Conservation (phyloP, 2,329 filamentous ascomycete genomes). For the Tothia fuscella region DNA sequence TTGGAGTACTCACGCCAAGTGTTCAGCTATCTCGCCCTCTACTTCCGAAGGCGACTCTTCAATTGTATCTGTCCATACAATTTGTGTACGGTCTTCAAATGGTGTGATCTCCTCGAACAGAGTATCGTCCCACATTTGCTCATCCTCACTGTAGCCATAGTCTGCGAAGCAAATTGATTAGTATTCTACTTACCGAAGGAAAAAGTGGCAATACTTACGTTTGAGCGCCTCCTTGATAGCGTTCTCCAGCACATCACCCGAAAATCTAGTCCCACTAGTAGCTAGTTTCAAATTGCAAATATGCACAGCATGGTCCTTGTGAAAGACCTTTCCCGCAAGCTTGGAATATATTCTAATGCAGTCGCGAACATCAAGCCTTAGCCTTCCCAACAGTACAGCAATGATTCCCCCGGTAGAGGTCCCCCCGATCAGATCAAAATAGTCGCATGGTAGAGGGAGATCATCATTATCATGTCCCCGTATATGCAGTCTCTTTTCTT, state of each 20-base stretch:
- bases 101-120: constrained; percentile 25
- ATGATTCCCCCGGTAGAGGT: constrained; percentile 16
- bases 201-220: no score
- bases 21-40: background rate
- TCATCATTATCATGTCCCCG: constrained; percentile 14
- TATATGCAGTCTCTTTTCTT: constrained; percentile 21
- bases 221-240: constrained; percentile 25
- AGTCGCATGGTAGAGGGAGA: constrained; percentile 14
- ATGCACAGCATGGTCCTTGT: constrained; percentile 13
- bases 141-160: constrained; percentile 23
- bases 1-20: background rate
- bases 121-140: constrained; percentile 29
- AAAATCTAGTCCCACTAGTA: constrained; percentile 25
- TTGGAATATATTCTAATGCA: constrained; percentile 9
- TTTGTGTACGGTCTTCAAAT: constrained; percentile 18
- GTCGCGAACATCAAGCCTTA: constrained; percentile 9
- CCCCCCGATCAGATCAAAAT: constrained; percentile 17
- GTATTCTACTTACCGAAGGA: no score
- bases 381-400: constrained; percentile 12
- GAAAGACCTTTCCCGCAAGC: constrained; percentile 17
- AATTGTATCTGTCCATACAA: constrained; percentile 23
- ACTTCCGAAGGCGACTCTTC: constrained; percentile 7
- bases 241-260: constrained; percentile 23
- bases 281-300: constrained; percentile 24
- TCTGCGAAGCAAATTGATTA: no score